phyloP scores from a whole-genome alignment of 148 eudicot genomes.

The Gaultheria prostrata region DNA sequence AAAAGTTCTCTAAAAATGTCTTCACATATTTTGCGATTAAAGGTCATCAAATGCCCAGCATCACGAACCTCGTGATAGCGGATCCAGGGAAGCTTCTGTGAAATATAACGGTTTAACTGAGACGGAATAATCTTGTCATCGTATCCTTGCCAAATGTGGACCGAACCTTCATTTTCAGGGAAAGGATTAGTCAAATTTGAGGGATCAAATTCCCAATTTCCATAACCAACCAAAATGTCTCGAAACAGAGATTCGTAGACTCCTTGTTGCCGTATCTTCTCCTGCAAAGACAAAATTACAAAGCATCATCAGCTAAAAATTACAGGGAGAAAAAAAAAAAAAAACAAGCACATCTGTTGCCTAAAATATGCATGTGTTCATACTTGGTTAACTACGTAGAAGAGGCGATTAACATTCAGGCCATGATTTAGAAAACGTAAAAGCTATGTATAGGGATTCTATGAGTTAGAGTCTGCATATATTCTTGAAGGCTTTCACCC shows the following conservation, averaged over 20 bases:
- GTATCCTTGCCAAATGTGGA: slow-evolving; percentile 83
- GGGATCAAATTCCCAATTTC: slow-evolving; percentile 72
- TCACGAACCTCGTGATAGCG: slow-evolving; percentile 48
- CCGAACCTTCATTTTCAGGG: slow-evolving; percentile 53
- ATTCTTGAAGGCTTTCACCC: too few species aligned
- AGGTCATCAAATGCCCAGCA: slow-evolving; percentile 42
- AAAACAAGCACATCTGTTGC: not conserved
- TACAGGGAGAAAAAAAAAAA: not conserved
- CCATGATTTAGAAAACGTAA: not conserved
- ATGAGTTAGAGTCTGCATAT: too few species aligned
- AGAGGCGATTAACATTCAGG: not conserved
- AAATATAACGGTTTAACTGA: slow-evolving; percentile 28
- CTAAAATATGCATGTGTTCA: not conserved
- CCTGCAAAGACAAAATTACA: slow-evolving; percentile 33
- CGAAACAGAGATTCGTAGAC: slow-evolving; percentile 57
- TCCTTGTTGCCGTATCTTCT: slow-evolving; percentile 68
- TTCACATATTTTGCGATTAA: slow-evolving; percentile 34
- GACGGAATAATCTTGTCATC: slow-evolving; percentile 63
- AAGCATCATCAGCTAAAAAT: not conserved
- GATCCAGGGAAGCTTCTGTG: slow-evolving; percentile 47
- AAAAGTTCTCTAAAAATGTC: slow-evolving; percentile 50
- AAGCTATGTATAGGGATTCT: not conserved
- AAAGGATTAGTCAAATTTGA: slow-evolving; percentile 59
- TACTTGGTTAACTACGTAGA: not conserved
- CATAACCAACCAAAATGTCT: slow-evolving; percentile 57